Evolutionary conservation across 352 stramenopile species (phyloP).

Genomic region (Globisporangium apiculatum): DNA sequence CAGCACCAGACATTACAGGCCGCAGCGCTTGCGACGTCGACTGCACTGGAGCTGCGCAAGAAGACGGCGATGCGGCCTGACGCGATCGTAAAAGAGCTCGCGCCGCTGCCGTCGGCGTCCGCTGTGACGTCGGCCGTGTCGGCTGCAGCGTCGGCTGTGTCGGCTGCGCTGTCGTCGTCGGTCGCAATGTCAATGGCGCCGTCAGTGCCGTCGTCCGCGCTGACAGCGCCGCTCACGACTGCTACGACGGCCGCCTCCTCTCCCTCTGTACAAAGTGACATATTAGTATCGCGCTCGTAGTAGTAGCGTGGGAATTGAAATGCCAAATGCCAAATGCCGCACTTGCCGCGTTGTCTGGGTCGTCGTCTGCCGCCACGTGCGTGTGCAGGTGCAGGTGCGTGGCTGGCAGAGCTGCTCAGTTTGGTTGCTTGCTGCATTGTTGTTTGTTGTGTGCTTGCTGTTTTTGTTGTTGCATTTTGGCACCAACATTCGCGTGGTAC

Average conservation of each 20-base stretch:
- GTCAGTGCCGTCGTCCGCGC: background rate
- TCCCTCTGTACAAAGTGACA: constrained; percentile 13
- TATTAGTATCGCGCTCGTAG: constrained; percentile 12
- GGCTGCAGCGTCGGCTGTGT: background rate
- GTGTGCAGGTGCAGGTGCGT: too few species aligned
- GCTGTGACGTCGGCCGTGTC: background rate
- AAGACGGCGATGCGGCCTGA: constrained; percentile 8
- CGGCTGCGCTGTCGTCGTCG: background rate
- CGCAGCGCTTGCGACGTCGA: background rate
- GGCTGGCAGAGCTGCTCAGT: too few species aligned
- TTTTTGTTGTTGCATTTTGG: too few species aligned
- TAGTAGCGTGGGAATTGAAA: background rate
- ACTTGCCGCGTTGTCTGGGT: background rate
- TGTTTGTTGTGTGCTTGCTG: too few species aligned
- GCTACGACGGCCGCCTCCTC: background rate
- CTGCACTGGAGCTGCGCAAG: constrained; percentile 2
- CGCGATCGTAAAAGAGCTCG: constrained; percentile 5
- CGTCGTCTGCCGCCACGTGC: too few species aligned
- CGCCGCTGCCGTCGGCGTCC: background rate
- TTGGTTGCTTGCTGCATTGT: too few species aligned
- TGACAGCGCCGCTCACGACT: background rate
- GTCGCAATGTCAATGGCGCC: background rate
- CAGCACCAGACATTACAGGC: constrained; percentile 15
- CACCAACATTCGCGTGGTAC: too few species aligned
- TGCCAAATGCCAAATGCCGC: too few species aligned